Base-by-base conservation (phyloP, 2,329 filamentous ascomycete species). In the Pseudogymnoascus sp. region DNA sequence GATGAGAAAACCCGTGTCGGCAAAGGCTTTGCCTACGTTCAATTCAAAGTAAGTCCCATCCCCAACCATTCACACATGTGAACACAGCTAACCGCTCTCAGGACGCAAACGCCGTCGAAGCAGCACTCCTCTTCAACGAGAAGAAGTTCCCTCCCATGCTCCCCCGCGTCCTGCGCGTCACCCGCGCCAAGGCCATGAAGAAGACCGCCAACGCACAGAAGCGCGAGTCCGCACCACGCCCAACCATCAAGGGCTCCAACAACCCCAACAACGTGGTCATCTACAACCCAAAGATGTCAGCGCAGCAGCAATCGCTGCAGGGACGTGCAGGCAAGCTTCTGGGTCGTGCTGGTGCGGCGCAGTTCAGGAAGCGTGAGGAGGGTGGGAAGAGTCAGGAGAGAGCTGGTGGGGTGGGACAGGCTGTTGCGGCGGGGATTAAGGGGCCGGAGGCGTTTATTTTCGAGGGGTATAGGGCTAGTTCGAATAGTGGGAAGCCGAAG, bases 1-100 rank as follows among this genome's bases (percentile, higher is more conserved):
- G 95, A 99, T 72, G 81, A 90, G 67, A 88, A 89, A 69, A 99
- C 96, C 6, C 86, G 96, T 60, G 91, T 99, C 31, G 92, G 95
- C 71, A 99, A 99, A 75, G 95, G 95, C 4, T 91, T 99, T 73
- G 96, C 96, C 66, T 99, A 99, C 72, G 93, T 99, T 14, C 95
- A 99, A 73, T 99, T 99, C 77, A 85, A 88, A 72, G 85, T 86
- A 70, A 78, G 79, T 75, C 51, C 36, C 60, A 3, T 26, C 31
- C 45, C 14, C 29, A 8, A 16, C 60, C 34, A 23, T 63, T 62
- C 60, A 26, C 39, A 26, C 18, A 36, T 37, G 12, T 63, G 29
- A 37, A 37, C 60, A 54, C 54, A 40, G 60, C 69, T 72, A 67
- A 72, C 64, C 60, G 47, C 14, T 39, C 29, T 6, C 70, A 88